Base-by-base conservation (phyloP, 148 eudicot genomes). In the Bassia scoparia region DNA sequence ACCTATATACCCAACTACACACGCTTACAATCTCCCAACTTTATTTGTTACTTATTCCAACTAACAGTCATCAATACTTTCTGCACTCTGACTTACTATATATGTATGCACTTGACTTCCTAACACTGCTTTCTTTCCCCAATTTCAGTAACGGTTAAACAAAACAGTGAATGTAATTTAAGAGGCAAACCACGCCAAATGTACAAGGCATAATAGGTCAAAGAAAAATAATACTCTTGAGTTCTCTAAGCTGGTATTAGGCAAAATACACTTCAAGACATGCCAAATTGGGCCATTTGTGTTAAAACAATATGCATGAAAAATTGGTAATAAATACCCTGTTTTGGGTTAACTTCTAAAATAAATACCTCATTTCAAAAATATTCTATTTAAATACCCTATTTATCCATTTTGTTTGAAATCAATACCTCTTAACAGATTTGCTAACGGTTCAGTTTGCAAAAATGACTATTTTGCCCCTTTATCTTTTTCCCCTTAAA, bases 1-100 rank as follows among this genome's bases (percentile, higher is more conserved):
- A 24, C 61, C 46, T 41, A 63, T n/a, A 18, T 53, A 74, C 61
- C 14, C 26, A 74, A 35, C 20, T 24, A 59, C 73, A 35, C 33
- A 21, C 73, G 26, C 33, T 29, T 52, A 58, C 9, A n/a, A 41
- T 41, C 3, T 15, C 53, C 27, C 8, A 56, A 3, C n/a, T 23
- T 41, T 14, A 41, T 41, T 41, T 6, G 46, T 7, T 11, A 1
- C 46, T 41, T 11, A 41, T 15, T 21, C 27, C 8, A 56, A 54
- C 30, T 21, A 12, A 3, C 7, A 23, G 7, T 37, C 35, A n/a
- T 35, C 5, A 3, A 21, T 44, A 3, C 33, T 44, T 38, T 49
- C 21, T 15, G 4, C n/a, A 15, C 4, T 49, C 67, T 31, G 29
- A 27, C n/a, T 56, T 17, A 20, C 44, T 48, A 27, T 13, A 67